These are phyloP conservation scores for Sarocladiaceae sp. DNA, from an alignment of 2,329 filamentous ascomycete species.

Conservation along the genomic window DNA sequence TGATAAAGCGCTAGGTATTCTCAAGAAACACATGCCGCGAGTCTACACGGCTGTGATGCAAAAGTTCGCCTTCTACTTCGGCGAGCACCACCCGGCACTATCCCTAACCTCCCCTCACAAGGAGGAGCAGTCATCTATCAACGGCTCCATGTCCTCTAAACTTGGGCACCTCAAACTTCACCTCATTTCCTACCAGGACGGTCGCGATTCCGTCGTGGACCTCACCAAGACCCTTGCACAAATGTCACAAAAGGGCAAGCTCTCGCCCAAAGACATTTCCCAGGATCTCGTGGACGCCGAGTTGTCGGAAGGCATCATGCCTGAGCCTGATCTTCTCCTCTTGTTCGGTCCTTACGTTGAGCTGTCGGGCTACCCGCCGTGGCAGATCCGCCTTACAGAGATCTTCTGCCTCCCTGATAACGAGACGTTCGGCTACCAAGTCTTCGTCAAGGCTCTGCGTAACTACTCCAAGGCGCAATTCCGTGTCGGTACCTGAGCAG, in stretches of 20 bases:
- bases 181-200: constrained; percentile 81
- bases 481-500: constrained; percentile 61
- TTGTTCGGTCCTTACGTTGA: constrained; percentile 80
- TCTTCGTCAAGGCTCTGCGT: constrained; percentile 79
- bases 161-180: constrained; percentile 53
- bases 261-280: constrained; percentile 75
- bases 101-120: constrained; percentile 44
- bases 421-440: constrained; percentile 83
- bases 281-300: constrained; percentile 85
- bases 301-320: constrained; percentile 70
- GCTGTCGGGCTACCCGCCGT: constrained; percentile 88
- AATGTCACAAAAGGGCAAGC: constrained; percentile 87
- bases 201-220: constrained; percentile 89
- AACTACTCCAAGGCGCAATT: constrained; percentile 85
- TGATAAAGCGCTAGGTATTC: constrained; percentile 54
- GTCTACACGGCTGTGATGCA: constrained; percentile 72
- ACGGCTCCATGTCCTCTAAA: constrained; percentile 20
- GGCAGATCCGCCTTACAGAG: constrained; percentile 92
- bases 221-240: constrained; percentile 89
- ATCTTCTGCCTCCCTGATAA: constrained; percentile 78
- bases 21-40: constrained; percentile 85
- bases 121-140: constrained; percentile 27
- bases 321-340: constrained; percentile 83
- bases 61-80: constrained; percentile 85
- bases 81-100: constrained; percentile 63